Base-by-base conservation (phyloP, 768 basidiomycete species). In the Lactarius deliciosus region DNA sequence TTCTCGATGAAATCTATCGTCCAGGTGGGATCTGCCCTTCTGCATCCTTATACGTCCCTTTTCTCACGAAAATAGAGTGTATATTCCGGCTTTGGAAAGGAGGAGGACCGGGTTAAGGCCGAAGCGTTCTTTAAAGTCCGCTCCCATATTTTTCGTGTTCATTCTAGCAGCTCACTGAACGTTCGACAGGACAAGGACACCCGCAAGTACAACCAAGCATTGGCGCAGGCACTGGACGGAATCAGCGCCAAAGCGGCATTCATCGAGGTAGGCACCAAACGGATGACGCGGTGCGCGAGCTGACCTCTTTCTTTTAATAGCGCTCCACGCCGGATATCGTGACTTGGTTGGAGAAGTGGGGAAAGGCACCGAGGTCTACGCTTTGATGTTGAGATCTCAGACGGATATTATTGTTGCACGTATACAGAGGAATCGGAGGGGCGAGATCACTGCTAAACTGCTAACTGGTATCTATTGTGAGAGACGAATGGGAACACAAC, bases 111-210 rank as follows among this genome's bases (percentile, higher is more conserved):
- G 16, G 45, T 28, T 20, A 60, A 43, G 32, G 65, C 66, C 10
- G 65, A 71, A 57, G 63, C 41, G 11, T 71, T 69, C 60, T 71
- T 71, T 50, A 65, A 69, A 61, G 70, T 70, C 53, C 1, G 68
- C 30, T 9, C 40, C 6, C 1, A 15, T 32, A 7, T 10, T 13
- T 10, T 7, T 16, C n/a, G 6, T 2, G 1, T 22, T 38, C 30
- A n/a, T 6, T n/a, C 25, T 28, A 45, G 38, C 20, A 20, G 59
- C 11, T n/a, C 30, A 38, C 2, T 34, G 47, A 20, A 6, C 11
- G 7, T 56, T 5, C 5, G 16, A 28, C 28, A 70, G 70, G 65
- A 56, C 50, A 71, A 71, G 43, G 65, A 71, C 20, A 66, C 34
- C 50, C 20, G 58, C 50, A 69, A 61, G 57, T 71, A 66, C 32